A percentile compares a stretch with the other conserved stretches of the same genome.
Conservation (phyloP, 805 yeast genomes). For the Candida gorgasii region DNA sequence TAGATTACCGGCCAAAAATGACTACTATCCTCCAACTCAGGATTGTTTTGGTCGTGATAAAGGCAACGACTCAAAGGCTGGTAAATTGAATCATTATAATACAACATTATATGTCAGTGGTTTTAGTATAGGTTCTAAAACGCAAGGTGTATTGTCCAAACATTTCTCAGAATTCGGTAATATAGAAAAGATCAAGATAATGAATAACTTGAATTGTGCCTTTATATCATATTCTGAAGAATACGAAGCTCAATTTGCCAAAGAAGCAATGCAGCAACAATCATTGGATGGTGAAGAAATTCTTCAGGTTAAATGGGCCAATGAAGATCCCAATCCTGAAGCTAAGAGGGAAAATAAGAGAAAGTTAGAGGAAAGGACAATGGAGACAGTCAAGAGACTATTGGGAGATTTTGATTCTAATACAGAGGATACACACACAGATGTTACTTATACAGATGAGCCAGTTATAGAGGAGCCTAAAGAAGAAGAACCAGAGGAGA, state of each 20-base stretch:
- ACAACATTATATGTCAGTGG: conserved; percentile 77
- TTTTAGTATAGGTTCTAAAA: conserved; percentile 38
- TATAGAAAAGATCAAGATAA: conserved; percentile 62
- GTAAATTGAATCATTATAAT: conserved; percentile 70
- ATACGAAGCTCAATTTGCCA: conserved; percentile 86
- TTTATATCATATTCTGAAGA: conserved; percentile 73
- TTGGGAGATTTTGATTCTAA: conserved; percentile 23
- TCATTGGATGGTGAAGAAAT: conserved; percentile 63
- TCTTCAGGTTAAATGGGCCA: conserved; percentile 81
- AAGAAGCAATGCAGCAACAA: conserved; percentile 91
- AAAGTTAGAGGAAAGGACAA: conserved; percentile 51
- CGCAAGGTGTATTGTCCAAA: conserved; percentile 34
- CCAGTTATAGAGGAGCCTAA: conserved; percentile 8
- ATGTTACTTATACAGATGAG: conserved; percentile 13
- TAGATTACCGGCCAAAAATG: conserved; percentile 65
- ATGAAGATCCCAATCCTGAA: conserved; percentile 78
- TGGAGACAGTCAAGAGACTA: conserved; percentile 51
- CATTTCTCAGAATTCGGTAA: conserved; percentile 77
- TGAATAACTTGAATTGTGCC: conserved; percentile 67
- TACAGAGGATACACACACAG: conserved; percentile 24
- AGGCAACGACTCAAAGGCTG: conserved; percentile 75
- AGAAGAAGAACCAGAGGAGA: conserved; percentile 7
- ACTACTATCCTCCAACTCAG: conserved; percentile 57
- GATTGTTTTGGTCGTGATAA: conserved; percentile 96
- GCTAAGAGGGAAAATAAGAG: conserved; percentile 54